A percentile compares a stretch with the other conserved stretches of the same genome.
phyloP scores from a whole-genome alignment of 805 yeast species.

The Starmerella scarabaei region DNA sequence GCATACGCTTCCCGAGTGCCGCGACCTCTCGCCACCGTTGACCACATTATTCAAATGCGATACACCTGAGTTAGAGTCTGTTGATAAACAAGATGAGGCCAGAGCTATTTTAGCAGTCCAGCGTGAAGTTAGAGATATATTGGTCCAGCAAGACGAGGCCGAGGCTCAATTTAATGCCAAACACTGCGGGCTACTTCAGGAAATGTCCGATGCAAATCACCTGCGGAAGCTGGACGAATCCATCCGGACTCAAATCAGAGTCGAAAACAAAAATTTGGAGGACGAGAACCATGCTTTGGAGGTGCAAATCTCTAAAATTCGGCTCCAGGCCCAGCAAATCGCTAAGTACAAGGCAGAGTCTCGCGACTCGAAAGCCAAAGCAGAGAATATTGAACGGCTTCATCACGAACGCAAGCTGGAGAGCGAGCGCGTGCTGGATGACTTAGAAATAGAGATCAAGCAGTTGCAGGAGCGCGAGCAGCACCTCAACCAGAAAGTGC shows the following conservation, averaged over 20 bases:
- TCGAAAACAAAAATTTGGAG: conserved; percentile 29
- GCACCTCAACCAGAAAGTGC: conserved; percentile 1
- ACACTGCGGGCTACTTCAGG: conserved; percentile 26
- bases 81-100: neutral
- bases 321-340: conserved; percentile 18
- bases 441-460: conserved; percentile 17
- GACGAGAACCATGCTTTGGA: conserved; percentile 29
- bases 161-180: conserved; percentile 17
- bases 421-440: conserved; percentile 10
- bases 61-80: neutral
- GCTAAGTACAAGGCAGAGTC: conserved; percentile 17
- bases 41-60: conserved; percentile 2
- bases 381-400: conserved; percentile 8
- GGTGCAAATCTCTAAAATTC: conserved; percentile 26
- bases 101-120: neutral
- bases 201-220: conserved; percentile 25
- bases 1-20: neutral
- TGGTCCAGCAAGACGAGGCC: conserved; percentile 5
- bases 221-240: conserved; percentile 24
- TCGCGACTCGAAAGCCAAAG: conserved; percentile 4
- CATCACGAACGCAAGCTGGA: conserved; percentile 7
- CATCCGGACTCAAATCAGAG: conserved; percentile 24
- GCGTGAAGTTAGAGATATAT: conserved; percentile 6
- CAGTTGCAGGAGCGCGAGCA: conserved; percentile 2
- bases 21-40: neutral